Percentiles rank a stretch among this genome's conserved stretches.
These are phyloP conservation scores for Aspergillus persii DNA, from an alignment of 2,329 filamentous ascomycete species.

Conservation along the genomic window DNA sequence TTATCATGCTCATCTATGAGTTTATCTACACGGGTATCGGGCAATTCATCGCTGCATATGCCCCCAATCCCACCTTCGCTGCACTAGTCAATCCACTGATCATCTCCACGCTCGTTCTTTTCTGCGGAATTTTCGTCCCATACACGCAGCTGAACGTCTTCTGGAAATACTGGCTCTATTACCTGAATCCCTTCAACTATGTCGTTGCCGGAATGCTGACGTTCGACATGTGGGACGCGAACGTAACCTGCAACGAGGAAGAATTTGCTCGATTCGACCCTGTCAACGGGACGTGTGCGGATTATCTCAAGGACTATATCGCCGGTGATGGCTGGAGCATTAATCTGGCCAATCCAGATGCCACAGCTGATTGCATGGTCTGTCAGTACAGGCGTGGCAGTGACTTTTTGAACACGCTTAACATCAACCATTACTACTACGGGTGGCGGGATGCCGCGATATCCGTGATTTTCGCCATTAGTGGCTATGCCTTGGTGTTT, in stretches of 20 bases:
- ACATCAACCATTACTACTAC: slow-evolving; percentile 60
- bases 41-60: slow-evolving; percentile 76
- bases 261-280: slow-evolving; percentile 52
- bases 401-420: slow-evolving; percentile 61
- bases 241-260: slow-evolving; percentile 46
- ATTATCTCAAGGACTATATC: slow-evolving; percentile 58
- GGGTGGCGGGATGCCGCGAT: slow-evolving; percentile 67
- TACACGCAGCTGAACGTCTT: slow-evolving; percentile 63
- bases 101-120: slow-evolving; percentile 67
- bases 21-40: slow-evolving; percentile 70
- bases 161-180: slow-evolving; percentile 67
- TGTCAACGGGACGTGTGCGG: slow-evolving; percentile 50
- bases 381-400: slow-evolving; percentile 59
- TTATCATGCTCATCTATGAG: slow-evolving; percentile 73
- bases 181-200: slow-evolving; percentile 61
- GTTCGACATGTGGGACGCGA: slow-evolving; percentile 50
- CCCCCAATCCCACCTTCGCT: slow-evolving; percentile 64
- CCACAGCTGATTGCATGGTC: slow-evolving; percentile 55
- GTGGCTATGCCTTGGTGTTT: slow-evolving; percentile 53
- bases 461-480: slow-evolving; percentile 55
- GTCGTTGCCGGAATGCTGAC: slow-evolving; percentile 57
- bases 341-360: slow-evolving; percentile 61
- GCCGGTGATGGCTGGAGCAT: slow-evolving; percentile 43
- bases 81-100: slow-evolving; percentile 73
- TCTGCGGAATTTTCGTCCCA: slow-evolving; percentile 69